Conservation (phyloP, 495 filamentous ascomycete species). For the Neurospora tetrasperma region DNA sequence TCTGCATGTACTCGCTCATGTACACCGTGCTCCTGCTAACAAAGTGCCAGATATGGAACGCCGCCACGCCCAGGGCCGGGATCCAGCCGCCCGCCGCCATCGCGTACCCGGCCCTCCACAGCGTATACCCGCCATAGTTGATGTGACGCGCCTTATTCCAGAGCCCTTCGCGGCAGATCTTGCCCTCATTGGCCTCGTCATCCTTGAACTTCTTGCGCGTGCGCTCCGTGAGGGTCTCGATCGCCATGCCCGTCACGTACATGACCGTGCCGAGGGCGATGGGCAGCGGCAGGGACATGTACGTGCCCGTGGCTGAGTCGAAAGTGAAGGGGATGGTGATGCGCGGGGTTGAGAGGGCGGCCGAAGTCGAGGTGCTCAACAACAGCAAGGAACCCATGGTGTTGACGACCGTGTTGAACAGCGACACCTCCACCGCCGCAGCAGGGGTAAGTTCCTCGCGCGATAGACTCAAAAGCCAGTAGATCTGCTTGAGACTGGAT, state of each 20-base stretch:
- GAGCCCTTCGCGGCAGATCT: conserved; percentile 42
- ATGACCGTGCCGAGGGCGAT: conserved; percentile 31
- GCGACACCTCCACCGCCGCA: conserved; percentile 24
- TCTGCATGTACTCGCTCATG: conserved; percentile 41
- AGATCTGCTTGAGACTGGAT: conserved; percentile 41
- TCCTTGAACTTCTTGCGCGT: conserved; percentile 46
- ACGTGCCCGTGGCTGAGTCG: not conserved
- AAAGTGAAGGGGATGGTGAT: conserved; percentile 3
- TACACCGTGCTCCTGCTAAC: conserved; percentile 31
- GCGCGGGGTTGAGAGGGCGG: conserved; percentile 14
- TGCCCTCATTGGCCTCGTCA: conserved; percentile 41
- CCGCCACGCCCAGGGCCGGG: conserved; percentile 26
- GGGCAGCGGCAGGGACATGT: conserved; percentile 13
- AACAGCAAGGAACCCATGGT: conserved; percentile 36
- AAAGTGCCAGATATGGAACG: conserved; percentile 38
- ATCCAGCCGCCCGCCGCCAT: conserved; percentile 38
- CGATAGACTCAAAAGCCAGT: conserved; percentile 29
- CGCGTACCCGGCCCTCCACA: conserved; percentile 46
- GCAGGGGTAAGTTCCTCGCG: conserved; percentile 33
- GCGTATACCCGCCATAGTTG: conserved; percentile 48
- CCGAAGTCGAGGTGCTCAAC: conserved; percentile 29
- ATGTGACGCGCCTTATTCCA: conserved; percentile 46
- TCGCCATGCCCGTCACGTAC: conserved; percentile 37
- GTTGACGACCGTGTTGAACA: conserved; percentile 41
- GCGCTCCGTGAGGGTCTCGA: conserved; percentile 41